Conservation (phyloP, 192 early-diverging fungal species). For the Coemansia sp. region DNA sequence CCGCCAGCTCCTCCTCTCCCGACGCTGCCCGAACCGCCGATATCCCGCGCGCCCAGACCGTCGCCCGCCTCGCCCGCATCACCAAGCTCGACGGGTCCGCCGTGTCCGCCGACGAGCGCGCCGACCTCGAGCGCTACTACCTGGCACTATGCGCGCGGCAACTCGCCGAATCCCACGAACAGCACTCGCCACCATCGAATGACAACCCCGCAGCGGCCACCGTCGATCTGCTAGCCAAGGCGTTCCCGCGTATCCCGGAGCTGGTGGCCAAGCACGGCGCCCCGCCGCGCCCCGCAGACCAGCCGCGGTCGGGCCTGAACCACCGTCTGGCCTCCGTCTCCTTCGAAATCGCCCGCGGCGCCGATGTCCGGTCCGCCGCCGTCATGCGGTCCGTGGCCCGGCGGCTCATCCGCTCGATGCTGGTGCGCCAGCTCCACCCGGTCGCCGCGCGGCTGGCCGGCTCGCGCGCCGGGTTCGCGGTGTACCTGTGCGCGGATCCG, state of each 20-base stretch:
- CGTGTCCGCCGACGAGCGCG: conserved; percentile 27
- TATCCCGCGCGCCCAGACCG: conserved; percentile 1
- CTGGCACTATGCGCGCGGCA: conserved; percentile 24
- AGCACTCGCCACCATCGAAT: no score
- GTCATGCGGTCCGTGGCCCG: not conserved
- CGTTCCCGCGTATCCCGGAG: conserved; percentile 18
- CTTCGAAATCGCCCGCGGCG: conserved; percentile 8
- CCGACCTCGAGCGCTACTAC: conserved; percentile 53
- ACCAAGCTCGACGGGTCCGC: conserved; percentile 30
- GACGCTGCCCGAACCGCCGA: not conserved
- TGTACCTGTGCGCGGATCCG: conserved; percentile 4
- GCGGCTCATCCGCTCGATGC: conserved; percentile 32
- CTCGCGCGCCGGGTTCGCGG: conserved; percentile 2
- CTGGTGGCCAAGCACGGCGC: conserved; percentile 30
- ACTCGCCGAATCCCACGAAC: no score
- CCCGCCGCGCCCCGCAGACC: not conserved
- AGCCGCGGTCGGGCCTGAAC: conserved; percentile 10
- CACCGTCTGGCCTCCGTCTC: conserved; percentile 7
- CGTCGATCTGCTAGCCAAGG: no score
- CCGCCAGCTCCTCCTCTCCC: not conserved
- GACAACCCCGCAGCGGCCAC: no score
- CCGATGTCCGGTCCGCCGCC: not conserved
- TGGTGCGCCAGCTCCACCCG: conserved; percentile 37
- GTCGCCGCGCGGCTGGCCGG: conserved; percentile 26
- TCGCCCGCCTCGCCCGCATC: conserved; percentile 20